phyloP scores from a whole-genome alignment of 2,329 filamentous ascomycete genomes.

The Dryadomyces quercivorus region DNA sequence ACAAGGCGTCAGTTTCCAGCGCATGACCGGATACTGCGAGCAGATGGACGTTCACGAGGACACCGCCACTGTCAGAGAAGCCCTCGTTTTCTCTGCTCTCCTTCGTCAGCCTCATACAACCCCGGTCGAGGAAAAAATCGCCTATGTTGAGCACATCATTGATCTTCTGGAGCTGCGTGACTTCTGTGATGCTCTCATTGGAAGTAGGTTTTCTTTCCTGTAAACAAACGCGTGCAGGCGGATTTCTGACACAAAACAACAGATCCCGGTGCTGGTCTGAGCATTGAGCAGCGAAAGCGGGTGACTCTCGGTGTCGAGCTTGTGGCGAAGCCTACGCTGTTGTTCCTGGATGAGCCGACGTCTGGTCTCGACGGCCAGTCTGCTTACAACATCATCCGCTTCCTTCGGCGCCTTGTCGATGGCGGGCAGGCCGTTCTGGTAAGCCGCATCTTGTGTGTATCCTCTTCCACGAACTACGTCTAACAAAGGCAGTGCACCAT shows the following conservation, averaged over 20 bases:
- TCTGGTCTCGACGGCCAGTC: conserved; percentile 57
- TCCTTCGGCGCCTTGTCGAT: conserved; percentile 53
- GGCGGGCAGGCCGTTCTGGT: conserved; percentile 51
- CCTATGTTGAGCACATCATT: conserved; percentile 69
- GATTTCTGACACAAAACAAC: neutral
- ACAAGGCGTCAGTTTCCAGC: conserved; percentile 62
- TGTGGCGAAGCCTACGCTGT: conserved; percentile 45
- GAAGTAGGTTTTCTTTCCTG: neutral
- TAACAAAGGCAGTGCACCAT: conserved; percentile 41
- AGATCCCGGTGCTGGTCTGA: conserved; percentile 25
- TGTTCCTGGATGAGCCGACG: conserved; percentile 52
- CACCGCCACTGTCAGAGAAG: conserved; percentile 64
- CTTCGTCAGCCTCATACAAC: conserved; percentile 58
- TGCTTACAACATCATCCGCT: conserved; percentile 52
- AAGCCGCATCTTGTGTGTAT: neutral
- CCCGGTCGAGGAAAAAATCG: conserved; percentile 54
- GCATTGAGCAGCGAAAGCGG: conserved; percentile 39
- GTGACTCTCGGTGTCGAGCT: conserved; percentile 51
- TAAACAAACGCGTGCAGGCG: neutral
- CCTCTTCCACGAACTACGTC: neutral
- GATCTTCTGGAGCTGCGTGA: conserved; percentile 42
- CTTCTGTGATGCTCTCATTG: conserved; percentile 34
- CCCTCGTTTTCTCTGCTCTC: conserved; percentile 60
- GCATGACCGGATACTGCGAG: conserved; percentile 68
- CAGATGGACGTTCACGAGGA: conserved; percentile 72